Percentiles rank a stretch among this genome's conserved stretches.
These are phyloP conservation scores for Leishmania tarentolae DNA, from an alignment of 208 protist genomes.

Conservation along the genomic window DNA sequence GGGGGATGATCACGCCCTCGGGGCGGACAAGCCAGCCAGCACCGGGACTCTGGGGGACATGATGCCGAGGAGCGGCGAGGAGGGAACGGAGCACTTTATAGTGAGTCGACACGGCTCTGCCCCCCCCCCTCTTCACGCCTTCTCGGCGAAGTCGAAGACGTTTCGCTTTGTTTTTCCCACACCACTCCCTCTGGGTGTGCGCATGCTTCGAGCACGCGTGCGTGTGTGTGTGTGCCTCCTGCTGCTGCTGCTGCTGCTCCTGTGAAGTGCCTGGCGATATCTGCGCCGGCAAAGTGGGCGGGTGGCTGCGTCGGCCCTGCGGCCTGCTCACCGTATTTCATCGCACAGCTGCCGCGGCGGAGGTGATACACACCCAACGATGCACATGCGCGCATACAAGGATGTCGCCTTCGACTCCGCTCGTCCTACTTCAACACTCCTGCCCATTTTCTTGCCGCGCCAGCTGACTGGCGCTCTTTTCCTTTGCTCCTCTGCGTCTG, in stretches of 20 bases:
- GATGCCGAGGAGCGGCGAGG: neutral
- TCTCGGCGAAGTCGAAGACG: neutral
- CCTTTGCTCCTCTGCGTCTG: neutral
- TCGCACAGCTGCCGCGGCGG: neutral
- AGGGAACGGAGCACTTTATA: neutral
- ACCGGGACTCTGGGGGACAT: neutral
- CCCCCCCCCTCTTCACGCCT: neutral
- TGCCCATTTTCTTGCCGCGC: neutral
- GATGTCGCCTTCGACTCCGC: neutral
- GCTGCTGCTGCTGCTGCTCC: no score
- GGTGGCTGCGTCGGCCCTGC: no score
- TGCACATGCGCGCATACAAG: neutral
- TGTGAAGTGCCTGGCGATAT: no score
- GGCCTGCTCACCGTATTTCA: neutral
- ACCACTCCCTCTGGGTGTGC: neutral
- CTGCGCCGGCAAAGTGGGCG: no score
- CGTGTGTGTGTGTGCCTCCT: neutral
- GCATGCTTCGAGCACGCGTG: neutral
- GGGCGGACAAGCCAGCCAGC: neutral
- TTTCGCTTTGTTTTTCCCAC: conserved; percentile 3
- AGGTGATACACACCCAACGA: neutral
- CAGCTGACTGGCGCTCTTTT: neutral
- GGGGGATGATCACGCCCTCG: neutral
- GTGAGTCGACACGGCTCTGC: neutral
- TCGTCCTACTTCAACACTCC: neutral